Conservation (phyloP, 1,139 yeast genomes). For the Debaryomyces sp. region DNA sequence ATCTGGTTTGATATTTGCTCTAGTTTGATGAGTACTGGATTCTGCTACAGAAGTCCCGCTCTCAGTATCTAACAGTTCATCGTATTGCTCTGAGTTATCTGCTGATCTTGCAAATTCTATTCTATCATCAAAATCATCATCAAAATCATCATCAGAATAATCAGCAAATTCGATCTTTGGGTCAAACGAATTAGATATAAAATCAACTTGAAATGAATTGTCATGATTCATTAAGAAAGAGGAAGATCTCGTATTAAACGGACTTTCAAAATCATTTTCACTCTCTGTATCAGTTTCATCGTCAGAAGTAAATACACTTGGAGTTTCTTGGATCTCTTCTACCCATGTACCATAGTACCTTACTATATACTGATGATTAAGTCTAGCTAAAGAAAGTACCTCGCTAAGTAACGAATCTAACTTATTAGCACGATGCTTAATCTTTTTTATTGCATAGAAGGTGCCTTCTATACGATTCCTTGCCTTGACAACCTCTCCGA, state of each 20-base stretch:
- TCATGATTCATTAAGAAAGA: conserved; percentile 35
- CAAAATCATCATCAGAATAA: conserved; percentile 35
- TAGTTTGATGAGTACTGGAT: background rate
- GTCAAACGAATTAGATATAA: conserved; percentile 65
- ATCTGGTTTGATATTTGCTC: conserved; percentile 1
- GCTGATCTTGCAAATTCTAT: conserved; percentile 32
- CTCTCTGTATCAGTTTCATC: conserved; percentile 21
- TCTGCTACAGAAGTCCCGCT: conserved; percentile 1
- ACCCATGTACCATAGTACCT: conserved; percentile 98
- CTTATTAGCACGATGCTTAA: conserved; percentile 79
- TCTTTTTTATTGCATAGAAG: conserved; percentile 90
- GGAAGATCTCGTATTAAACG: conserved; percentile 25
- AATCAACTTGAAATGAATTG: conserved; percentile 56
- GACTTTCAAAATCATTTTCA: conserved; percentile 24
- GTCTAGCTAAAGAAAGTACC: conserved; percentile 85
- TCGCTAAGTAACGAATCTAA: conserved; percentile 83
- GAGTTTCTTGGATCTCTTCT: conserved; percentile 55
- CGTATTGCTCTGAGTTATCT: conserved; percentile 19
- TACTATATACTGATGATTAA: conserved; percentile 94
- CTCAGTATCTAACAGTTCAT: conserved; percentile 11
- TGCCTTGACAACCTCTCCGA: conserved; percentile 96
- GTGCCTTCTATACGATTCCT: conserved; percentile 92
- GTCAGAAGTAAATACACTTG: conserved; percentile 14
- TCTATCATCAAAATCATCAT: conserved; percentile 24
- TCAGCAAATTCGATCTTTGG: conserved; percentile 64